These are phyloP conservation scores for Puccinia triticina DNA, from an alignment of 1,284 basidiomycete species.

Conservation along the genomic window DNA sequence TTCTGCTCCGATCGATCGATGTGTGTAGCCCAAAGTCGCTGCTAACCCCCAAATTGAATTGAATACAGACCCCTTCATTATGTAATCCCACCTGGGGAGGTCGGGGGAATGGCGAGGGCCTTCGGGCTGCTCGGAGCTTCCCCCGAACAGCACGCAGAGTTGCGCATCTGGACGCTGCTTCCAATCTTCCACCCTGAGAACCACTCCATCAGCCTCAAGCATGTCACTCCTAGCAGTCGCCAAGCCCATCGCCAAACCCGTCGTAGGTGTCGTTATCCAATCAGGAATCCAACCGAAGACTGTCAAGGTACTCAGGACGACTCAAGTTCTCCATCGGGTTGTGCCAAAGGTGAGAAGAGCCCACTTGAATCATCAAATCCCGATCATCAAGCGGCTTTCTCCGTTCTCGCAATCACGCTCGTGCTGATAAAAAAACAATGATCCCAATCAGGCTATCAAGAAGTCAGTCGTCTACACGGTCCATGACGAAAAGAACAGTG, in stretches of 20 bases:
- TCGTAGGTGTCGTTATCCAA: slow-evolving; percentile 41
- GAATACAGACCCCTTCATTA: not conserved
- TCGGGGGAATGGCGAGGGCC: too few species aligned
- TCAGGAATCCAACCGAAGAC: slow-evolving; percentile 33
- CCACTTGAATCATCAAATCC: not conserved
- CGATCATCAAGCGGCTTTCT: not conserved
- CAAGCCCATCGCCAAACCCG: slow-evolving; percentile 29
- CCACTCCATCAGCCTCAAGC: not conserved
- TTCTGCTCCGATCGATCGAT: not conserved
- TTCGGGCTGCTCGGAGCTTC: too few species aligned
- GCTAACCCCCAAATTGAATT: not conserved
- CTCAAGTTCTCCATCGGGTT: slow-evolving; percentile 40
- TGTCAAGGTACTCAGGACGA: slow-evolving; percentile 38
- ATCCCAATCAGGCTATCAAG: slow-evolving; percentile 31
- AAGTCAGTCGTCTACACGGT: slow-evolving; percentile 23
- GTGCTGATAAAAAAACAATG: not conserved
- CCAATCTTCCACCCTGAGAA: not conserved
- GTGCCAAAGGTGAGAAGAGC: slow-evolving; percentile 41
- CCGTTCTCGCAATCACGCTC: not conserved
- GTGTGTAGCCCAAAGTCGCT: not conserved
- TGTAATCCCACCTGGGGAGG: too few species aligned
- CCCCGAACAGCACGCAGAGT: too few species aligned
- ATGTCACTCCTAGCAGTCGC: slow-evolving; percentile 9
- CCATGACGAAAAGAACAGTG: slow-evolving; percentile 45
- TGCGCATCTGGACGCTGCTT: not conserved